Base-by-base conservation (phyloP, 495 filamentous ascomycete genomes). In the Clavariopsis aquatica region DNA sequence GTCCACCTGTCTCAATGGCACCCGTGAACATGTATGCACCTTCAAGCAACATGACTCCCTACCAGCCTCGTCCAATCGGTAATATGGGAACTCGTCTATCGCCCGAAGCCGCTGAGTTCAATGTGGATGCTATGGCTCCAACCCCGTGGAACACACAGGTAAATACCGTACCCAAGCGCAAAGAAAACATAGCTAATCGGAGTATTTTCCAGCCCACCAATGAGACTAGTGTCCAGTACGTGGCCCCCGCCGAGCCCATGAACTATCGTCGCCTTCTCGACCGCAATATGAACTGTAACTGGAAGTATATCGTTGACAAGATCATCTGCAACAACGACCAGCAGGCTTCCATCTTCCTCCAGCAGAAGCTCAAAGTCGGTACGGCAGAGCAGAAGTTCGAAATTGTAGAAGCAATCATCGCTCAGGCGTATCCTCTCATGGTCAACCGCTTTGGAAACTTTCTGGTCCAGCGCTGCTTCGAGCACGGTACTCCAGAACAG, bases 301-400 rank as follows among this genome's bases (percentile, higher is more conserved):
- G 95, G 94, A 96, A 93, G 77, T 96, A 96, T 72, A 98, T 98
- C 67, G 93, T 98, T 38, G 95, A 98, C 77, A 98, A 98, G 80
- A 98, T 98, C 73, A 92, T 98, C 55, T 96, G 92, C 86, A 96
- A 91, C 78, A 98, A 98, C 73, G 94, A 98, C 71, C 94, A 98
- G 73, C 94, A 98, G 76, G 95, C 94, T 17, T 98, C 95, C 0
- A 98, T 98, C 66, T 98, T 98, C 76, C 78, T 98, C 26, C 94
- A 98, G 75, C 95, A 98, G 76, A 98, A 98, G 80, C 89, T 98
- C 62, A 98, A 98, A 78, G 90, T 97, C 59, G 92, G 91, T 57
- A 97, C 94, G 12, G 82, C 87, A 0, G 93, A 98, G 72, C 95
- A 98, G 77, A 98, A 96, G 74, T 95, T 89, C 70, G 92, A 96